Percentiles rank a stretch among this genome's conserved stretches.
These are phyloP conservation scores for Cardamine resedifolia DNA, from an alignment of 345 rosid genomes.

Conservation along the genomic window DNA sequence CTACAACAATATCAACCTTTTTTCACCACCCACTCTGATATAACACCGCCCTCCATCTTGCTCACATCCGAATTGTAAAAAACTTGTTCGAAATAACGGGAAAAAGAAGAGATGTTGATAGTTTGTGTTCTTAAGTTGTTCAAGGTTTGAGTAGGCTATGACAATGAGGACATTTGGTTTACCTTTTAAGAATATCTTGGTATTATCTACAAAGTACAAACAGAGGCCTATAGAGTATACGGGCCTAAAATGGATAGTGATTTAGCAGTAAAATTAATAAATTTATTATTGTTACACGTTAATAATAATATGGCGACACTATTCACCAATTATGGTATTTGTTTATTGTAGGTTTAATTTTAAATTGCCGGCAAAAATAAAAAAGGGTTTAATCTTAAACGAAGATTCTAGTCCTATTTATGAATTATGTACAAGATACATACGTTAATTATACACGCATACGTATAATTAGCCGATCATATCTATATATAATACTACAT, in stretches of 20 bases:
- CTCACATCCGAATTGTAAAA: background rate
- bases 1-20: background rate
- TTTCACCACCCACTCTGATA: slow-evolving; percentile 7
- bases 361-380: too few relatives aligned
- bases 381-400: too few relatives aligned
- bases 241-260: background rate
- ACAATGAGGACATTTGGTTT: background rate
- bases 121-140: slow-evolving; percentile 8
- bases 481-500: too few relatives aligned
- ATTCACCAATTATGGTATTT: background rate
- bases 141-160: slow-evolving; percentile 22
- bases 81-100: background rate
- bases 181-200: background rate
- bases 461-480: background rate
- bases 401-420: too few relatives aligned
- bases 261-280: background rate
- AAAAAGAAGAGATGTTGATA: background rate
- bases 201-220: slow-evolving; percentile 2
- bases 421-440: background rate
- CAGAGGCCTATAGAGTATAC: background rate
- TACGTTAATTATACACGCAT: slow-evolving; percentile 39
- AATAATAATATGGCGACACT: background rate
- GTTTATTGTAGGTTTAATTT: background rate
- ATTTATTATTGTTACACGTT: background rate
- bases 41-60: background rate